Conservation (phyloP, 2,329 filamentous ascomycete genomes). For the Microdochium trichocladiopsis region DNA sequence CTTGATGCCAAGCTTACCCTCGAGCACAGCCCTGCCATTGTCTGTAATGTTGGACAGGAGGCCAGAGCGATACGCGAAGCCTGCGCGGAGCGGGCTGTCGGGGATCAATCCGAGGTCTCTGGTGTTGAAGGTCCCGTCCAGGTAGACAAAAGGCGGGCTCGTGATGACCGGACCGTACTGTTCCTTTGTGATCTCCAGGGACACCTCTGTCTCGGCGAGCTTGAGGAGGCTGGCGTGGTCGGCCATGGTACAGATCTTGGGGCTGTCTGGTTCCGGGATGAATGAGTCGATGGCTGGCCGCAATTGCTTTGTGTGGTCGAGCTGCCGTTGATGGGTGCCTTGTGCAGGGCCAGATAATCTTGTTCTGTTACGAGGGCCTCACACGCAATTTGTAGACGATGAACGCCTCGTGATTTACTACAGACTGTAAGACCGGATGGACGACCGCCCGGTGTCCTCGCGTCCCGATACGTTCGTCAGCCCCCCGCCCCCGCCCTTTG, state of each 20-base stretch:
- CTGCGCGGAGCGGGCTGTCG: slow-evolving; percentile 29
- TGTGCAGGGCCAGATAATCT: too few relatives aligned
- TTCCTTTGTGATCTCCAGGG: slow-evolving; percentile 26
- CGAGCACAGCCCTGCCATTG: slow-evolving; percentile 27
- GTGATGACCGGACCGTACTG: slow-evolving; percentile 26
- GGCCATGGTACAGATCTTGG: slow-evolving; percentile 17
- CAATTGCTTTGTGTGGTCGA: too few relatives aligned
- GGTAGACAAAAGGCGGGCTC: slow-evolving; percentile 36
- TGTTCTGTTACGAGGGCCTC: too few relatives aligned
- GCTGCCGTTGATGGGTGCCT: too few relatives aligned
- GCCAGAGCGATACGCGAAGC: slow-evolving; percentile 39
- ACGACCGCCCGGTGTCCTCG: too few relatives aligned
- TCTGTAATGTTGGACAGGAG: slow-evolving; percentile 28
- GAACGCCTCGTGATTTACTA: too few relatives aligned
- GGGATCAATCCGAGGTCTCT: slow-evolving; percentile 41
- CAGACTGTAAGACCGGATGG: too few relatives aligned
- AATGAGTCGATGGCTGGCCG: not conserved
- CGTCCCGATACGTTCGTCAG: too few relatives aligned
- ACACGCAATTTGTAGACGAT: too few relatives aligned
- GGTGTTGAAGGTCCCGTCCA: slow-evolving; percentile 41
- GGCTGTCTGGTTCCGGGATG: not conserved
- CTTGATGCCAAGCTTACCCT: slow-evolving; percentile 27
- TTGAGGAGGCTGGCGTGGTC: slow-evolving; percentile 20
- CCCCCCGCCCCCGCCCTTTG: too few relatives aligned
- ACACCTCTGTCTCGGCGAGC: slow-evolving; percentile 34